Evolutionary conservation across 140 eudicot species (phyloP), one percentile per base, ranked within the genome.

Genomic region (Cichorium intybus): DNA sequence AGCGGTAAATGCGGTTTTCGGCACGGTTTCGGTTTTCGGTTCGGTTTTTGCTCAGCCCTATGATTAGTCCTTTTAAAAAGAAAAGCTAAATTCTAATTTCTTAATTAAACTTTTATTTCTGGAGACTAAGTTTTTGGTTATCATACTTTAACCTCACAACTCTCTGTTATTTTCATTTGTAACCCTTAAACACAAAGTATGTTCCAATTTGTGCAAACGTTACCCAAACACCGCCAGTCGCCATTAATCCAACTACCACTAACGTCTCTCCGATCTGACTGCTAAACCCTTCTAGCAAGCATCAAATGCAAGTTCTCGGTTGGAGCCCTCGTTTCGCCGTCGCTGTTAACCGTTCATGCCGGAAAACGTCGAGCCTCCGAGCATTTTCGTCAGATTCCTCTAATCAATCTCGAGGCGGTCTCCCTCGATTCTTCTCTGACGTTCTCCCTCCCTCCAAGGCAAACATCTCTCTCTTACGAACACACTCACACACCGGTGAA

Each of bases 391-490:
- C 90, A 50, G 84, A 71, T 62, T 65, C 73, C 43, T 75, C 89
- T 70, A 80, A 84, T 80, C 99, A 93, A 68, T 88, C 99, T 63
- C 94, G 97, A 35, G 97, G 99, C 33, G 90, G 99, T 45, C 88
- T 85, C 26, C 97, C 97, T 71, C 93, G 99, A 18, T 93, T 93
- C 75, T 80, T 77, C 95, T 83, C 95, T 37, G 83, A 75, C 66
- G 69, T 69, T 33, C 87, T 93, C 23, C 99, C 97, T 60, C 67
- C 84, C 52, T 83, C 90, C 26, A 80, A 88, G 96, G 99, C 53
- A 69, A 60, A 17, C 45, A n/a, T 0, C 26, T 60, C 66, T 60
- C 66, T 34, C 54, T 72, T 35, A 17, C 61, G 52, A 33, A 16
- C 53, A 52, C 61, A 41, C 27, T 7, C 24, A 35, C 67, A 24